These are phyloP conservation scores for Annulohypoxylon truncatum DNA, from an alignment of 2,329 filamentous ascomycete species.

Conservation along the genomic window DNA sequence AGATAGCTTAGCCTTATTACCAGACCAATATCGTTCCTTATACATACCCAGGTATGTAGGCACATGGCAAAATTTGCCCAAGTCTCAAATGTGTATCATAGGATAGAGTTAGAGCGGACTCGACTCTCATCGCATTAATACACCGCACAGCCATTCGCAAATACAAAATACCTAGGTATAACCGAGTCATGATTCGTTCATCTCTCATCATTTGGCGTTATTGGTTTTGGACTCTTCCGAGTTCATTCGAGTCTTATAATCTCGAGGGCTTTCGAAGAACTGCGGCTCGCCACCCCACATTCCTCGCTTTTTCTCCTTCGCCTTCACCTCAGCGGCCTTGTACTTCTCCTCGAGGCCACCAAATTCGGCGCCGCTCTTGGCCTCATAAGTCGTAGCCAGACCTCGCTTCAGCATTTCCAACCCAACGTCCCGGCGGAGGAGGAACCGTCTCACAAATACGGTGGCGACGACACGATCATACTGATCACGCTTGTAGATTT, in stretches of 20 bases:
- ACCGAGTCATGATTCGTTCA: conserved; percentile 3
- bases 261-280: conserved; percentile 83
- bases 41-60: background rate
- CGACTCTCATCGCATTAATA: background rate
- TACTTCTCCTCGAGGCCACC: conserved; percentile 76
- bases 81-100: background rate
- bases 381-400: conserved; percentile 92
- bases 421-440: conserved; percentile 83
- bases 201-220: conserved; percentile 35
- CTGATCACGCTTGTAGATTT: conserved; percentile 87
- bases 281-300: conserved; percentile 78
- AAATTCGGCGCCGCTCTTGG: conserved; percentile 89
- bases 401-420: conserved; percentile 88
- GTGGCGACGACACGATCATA: conserved; percentile 92
- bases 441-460: conserved; percentile 76
- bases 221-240: conserved; percentile 42
- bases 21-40: background rate
- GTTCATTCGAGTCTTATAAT: conserved; percentile 77
- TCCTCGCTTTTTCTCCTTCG: conserved; percentile 72
- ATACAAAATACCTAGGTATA: background rate
- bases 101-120: background rate
- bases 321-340: conserved; percentile 72
- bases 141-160: background rate
- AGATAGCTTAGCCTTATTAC: conserved; percentile 6
- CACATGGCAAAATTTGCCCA: background rate